Evolutionary conservation across 192 early-diverging fungal species (phyloP).

Genomic region (Linnemannia exigua): DNA sequence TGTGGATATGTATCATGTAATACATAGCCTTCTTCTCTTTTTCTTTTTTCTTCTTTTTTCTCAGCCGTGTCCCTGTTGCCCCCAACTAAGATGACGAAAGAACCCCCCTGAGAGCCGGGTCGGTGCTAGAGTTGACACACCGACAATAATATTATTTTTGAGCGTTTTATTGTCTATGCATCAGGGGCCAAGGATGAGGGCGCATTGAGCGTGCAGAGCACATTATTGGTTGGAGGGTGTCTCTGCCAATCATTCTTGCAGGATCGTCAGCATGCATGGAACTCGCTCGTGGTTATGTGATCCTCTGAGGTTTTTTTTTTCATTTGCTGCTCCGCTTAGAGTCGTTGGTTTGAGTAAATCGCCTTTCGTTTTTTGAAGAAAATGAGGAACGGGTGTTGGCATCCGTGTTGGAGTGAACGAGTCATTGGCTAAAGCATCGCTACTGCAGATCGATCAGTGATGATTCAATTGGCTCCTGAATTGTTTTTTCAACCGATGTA

Average conservation of each 20-base stretch:
- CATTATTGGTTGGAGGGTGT: background rate
- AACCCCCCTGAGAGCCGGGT: background rate
- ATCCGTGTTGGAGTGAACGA: too few species aligned
- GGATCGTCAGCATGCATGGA: constrained; percentile 3
- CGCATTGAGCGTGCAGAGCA: background rate
- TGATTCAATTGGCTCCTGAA: too few species aligned
- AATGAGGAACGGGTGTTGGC: too few species aligned
- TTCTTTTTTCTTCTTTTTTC: too few species aligned
- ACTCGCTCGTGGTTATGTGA: background rate
- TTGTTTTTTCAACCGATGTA: too few species aligned
- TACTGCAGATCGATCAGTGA: too few species aligned
- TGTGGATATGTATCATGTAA: too few species aligned
- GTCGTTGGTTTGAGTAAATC: background rate
- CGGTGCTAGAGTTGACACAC: background rate
- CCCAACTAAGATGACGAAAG: too few species aligned
- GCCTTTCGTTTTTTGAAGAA: too few species aligned
- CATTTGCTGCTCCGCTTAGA: background rate
- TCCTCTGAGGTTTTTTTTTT: background rate
- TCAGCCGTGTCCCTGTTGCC: too few species aligned
- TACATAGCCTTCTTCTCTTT: too few species aligned
- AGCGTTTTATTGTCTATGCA: background rate
- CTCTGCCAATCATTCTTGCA: background rate
- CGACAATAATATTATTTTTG: background rate
- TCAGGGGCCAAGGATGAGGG: background rate
- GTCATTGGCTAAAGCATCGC: too few species aligned